phyloP scores from a whole-genome alignment of 2,329 filamentous ascomycete species.

The Fusarium chaquense region DNA sequence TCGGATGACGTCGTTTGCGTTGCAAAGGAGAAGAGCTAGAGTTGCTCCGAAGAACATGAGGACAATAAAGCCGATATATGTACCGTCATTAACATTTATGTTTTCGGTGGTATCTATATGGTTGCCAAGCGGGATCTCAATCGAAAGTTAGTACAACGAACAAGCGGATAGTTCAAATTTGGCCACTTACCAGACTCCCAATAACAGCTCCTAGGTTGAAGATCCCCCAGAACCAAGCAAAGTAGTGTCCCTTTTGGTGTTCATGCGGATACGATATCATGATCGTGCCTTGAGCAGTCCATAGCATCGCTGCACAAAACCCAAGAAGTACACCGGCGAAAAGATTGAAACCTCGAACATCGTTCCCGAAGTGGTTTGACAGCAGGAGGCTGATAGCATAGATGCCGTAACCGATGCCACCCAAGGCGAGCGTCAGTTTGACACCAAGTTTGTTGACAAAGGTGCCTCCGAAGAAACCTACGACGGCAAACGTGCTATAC shows the following conservation, averaged over 20 bases:
- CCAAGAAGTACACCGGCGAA: slow-evolving; percentile 82
- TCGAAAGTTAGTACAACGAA: accelerated
- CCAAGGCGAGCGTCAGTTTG: slow-evolving; percentile 73
- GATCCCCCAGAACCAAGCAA: slow-evolving; percentile 93
- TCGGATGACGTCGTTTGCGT: slow-evolving; percentile 79
- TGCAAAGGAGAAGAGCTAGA: slow-evolving; percentile 75
- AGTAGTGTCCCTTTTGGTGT: slow-evolving; percentile 84
- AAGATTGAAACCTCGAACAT: slow-evolving; percentile 56
- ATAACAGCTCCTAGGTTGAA: slow-evolving; percentile 94
- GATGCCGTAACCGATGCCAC: slow-evolving; percentile 80
- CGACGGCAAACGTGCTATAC: slow-evolving; percentile 75
- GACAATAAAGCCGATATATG: slow-evolving; percentile 86
- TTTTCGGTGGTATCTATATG: slow-evolving; percentile 33
- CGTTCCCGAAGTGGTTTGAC: slow-evolving; percentile 69
- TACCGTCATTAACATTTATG: slow-evolving; percentile 73
- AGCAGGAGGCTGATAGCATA: slow-evolving; percentile 74
- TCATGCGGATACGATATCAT: slow-evolving; percentile 92
- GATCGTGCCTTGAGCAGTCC: slow-evolving; percentile 85
- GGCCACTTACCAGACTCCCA: slow-evolving; percentile 69
- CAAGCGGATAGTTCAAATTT: accelerated
- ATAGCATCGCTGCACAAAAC: slow-evolving; percentile 81
- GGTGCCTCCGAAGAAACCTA: slow-evolving; percentile 78
- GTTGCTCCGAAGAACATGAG: slow-evolving; percentile 79
- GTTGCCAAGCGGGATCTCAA: slow-evolving; percentile 58
- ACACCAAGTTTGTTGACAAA: slow-evolving; percentile 81